These are phyloP conservation scores for Podospora anserina DNA, from an alignment of 495 filamentous ascomycete species.

Conservation along the genomic window DNA sequence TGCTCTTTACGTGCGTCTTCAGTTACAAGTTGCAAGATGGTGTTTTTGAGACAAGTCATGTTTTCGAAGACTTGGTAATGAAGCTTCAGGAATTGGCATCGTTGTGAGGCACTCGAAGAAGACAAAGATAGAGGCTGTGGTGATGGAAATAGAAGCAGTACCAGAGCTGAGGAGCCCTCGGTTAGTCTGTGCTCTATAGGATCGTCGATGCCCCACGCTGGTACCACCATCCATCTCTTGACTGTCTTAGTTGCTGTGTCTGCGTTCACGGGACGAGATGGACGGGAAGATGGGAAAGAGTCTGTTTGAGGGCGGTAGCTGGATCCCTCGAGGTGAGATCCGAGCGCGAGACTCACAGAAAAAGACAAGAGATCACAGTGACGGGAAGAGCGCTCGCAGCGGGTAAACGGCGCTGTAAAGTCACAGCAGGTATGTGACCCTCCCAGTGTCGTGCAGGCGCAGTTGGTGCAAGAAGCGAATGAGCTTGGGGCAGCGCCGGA, in stretches of 20 bases:
- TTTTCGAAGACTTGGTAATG: background rate
- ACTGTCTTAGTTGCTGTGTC: background rate
- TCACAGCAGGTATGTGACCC: conserved; percentile 3
- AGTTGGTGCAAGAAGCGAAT: conserved; percentile 11
- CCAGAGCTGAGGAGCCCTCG: background rate
- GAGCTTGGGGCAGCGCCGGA: conserved; percentile 4
- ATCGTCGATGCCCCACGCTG: background rate
- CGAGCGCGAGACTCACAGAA: background rate
- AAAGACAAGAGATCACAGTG: background rate
- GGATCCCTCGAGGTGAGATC: background rate
- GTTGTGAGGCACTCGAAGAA: background rate
- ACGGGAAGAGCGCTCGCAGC: background rate
- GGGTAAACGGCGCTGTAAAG: conserved; percentile 2
- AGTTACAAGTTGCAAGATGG: background rate
- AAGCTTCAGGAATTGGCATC: background rate
- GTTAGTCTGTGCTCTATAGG: background rate
- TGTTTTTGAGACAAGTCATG: background rate
- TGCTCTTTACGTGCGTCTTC: background rate
- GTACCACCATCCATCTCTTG: background rate
- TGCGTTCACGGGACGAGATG: background rate
- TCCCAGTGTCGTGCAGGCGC: conserved; percentile 14
- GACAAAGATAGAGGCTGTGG: background rate
- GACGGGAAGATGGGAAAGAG: background rate
- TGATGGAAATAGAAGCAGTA: background rate
- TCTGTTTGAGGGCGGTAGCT: background rate